phyloP scores from a whole-genome alignment of 169 alveolate species.

The Eimeria nieschulzi region DNA sequence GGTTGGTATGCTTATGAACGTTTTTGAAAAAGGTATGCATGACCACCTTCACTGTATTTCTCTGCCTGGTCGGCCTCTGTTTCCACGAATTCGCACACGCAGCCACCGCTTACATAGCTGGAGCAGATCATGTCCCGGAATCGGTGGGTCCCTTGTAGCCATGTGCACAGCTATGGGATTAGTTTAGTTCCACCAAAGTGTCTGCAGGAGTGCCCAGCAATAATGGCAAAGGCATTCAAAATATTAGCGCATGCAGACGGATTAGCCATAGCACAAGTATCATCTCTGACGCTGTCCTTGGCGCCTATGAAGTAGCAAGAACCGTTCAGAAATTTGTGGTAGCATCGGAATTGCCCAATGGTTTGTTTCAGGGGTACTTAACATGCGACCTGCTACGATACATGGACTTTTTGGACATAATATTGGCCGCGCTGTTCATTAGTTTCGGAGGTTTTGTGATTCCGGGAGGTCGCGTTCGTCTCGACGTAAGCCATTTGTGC shows the following conservation, averaged over 20 bases:
- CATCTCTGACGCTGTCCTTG: too few relatives aligned
- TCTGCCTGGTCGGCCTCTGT: conserved; percentile 1
- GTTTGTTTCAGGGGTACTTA: not conserved
- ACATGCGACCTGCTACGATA: conserved; percentile 15
- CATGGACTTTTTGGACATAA: not conserved
- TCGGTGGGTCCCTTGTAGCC: not conserved
- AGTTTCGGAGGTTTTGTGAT: not conserved
- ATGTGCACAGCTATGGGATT: not conserved
- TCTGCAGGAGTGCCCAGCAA: too few relatives aligned
- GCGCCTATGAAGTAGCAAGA: too few relatives aligned
- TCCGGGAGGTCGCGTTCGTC: not conserved
- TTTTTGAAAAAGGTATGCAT: not conserved
- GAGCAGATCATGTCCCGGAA: not conserved
- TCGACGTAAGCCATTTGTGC: not conserved
- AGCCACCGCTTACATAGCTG: not conserved
- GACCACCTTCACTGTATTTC: not conserved
- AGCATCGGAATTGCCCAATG: too few relatives aligned
- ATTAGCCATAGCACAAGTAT: too few relatives aligned
- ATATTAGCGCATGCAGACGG: too few relatives aligned
- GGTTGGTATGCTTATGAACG: not conserved
- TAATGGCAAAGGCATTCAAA: too few relatives aligned
- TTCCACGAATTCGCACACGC: conserved; percentile 13
- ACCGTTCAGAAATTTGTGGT: too few relatives aligned
- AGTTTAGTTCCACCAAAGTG: not conserved
- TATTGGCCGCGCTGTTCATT: not conserved